A percentile compares a stretch with the other conserved stretches of the same genome.
Evolutionary conservation across 1,284 basidiomycete genomes (phyloP).

Genomic region (Puccinia horiana): DNA sequence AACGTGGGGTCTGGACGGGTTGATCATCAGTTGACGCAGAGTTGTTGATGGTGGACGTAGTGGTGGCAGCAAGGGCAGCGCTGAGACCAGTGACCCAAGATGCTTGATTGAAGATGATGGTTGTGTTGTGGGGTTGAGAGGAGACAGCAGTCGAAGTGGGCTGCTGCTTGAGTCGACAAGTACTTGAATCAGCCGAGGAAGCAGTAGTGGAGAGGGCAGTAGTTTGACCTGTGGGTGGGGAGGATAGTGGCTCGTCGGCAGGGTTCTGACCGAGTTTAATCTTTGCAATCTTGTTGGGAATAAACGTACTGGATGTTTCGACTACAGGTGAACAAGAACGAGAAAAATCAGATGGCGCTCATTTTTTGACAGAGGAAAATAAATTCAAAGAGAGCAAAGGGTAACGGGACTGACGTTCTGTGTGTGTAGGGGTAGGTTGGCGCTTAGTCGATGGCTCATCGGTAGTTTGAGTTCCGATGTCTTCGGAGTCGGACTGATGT

Average conservation of each 20-base stretch:
- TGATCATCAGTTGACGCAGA: slow-evolving; percentile 22
- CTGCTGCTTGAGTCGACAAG: slow-evolving; percentile 19
- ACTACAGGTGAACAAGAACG: neutral
- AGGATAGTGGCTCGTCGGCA: slow-evolving; percentile 25
- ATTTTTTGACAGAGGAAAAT: neutral
- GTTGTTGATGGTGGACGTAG: neutral
- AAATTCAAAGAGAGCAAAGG: neutral
- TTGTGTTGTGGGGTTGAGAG: slow-evolving; percentile 27
- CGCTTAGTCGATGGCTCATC: neutral
- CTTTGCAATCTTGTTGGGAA: slow-evolving; percentile 41
- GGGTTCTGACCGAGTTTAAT: slow-evolving; percentile 33
- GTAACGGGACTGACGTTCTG: neutral
- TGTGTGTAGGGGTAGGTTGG: neutral
- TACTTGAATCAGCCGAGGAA: slow-evolving; percentile 2
- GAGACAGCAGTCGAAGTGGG: neutral
- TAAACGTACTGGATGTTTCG: slow-evolving; percentile 1
- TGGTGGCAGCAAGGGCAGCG: slow-evolving; percentile 26
- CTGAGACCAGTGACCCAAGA: slow-evolving; percentile 35
- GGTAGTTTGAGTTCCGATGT: neutral
- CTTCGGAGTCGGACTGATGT: neutral
- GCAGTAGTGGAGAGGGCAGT: slow-evolving; percentile 10
- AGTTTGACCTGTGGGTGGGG: slow-evolving; percentile 1
- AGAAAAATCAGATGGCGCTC: neutral
- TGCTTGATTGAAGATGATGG: slow-evolving; percentile 44
- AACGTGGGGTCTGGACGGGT: slow-evolving; percentile 20